A percentile compares a stretch with the other conserved stretches of the same genome.
These are phyloP conservation scores for Trifolium repens DNA, from an alignment of 306 rosid genomes.

Conservation along the genomic window DNA sequence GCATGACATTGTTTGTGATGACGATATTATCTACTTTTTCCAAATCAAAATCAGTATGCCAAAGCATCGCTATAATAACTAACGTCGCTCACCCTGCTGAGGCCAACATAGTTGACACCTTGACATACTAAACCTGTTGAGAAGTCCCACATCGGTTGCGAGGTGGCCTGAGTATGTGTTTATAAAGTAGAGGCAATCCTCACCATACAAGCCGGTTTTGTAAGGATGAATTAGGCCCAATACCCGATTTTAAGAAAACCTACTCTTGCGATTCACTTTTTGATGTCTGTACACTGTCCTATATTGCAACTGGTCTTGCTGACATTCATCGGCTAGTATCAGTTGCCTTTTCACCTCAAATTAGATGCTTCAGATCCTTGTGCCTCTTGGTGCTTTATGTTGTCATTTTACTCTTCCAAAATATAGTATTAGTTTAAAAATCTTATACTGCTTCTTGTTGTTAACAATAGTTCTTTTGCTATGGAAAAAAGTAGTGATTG, in stretches of 20 bases:
- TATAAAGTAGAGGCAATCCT: no score
- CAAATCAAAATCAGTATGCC: neutral
- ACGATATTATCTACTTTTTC: neutral
- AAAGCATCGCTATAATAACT: neutral
- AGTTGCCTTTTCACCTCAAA: no score
- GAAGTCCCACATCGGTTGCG: no score
- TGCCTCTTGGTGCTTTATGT: no score
- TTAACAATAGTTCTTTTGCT: neutral
- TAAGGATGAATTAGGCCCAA: no score
- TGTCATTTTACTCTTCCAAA: no score
- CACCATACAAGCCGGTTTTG: no score
- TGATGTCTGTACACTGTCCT: neutral
- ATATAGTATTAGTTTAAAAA: neutral
- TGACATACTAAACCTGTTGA: neutral
- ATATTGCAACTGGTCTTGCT: no score
- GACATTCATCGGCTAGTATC: no score
- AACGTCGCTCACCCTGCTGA: neutral
- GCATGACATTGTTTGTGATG: neutral
- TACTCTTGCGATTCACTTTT: neutral
- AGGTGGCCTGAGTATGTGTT: no score
- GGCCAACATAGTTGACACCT: neutral
- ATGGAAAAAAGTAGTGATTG: slow-evolving; percentile 10
- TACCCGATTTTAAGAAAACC: neutral
- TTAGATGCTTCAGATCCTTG: no score
- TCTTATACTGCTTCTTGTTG: neutral